Conservation (phyloP, 2,329 filamentous ascomycete genomes). For the Sarocladiaceae sp. region DNA sequence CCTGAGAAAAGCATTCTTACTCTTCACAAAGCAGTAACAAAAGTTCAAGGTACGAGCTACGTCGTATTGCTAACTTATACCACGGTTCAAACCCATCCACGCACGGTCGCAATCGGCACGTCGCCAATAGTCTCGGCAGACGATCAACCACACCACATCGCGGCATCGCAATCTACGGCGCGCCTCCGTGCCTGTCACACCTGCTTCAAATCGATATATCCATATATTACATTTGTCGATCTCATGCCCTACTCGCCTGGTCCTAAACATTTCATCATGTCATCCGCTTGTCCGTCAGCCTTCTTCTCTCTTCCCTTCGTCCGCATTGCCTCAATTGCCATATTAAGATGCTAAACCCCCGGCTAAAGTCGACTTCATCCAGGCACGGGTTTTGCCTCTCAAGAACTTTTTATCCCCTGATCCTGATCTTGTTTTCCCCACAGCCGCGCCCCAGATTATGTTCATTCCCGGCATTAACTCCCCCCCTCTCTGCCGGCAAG, state of each 20-base stretch:
- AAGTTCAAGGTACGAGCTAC: background rate
- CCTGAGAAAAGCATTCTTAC: too few species aligned
- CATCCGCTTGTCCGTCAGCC: background rate
- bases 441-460: background rate
- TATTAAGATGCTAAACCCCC: background rate
- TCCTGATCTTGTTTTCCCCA: background rate
- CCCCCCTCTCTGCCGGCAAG: slow-evolving; percentile 1
- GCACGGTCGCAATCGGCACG: background rate
- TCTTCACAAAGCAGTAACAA: background rate
- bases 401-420: background rate
- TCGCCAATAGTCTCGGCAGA: slow-evolving; percentile 1
- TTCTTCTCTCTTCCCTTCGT: background rate
- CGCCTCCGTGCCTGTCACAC: background rate
- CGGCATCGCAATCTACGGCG: background rate
- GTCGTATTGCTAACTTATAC: too few species aligned
- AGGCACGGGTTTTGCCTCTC: background rate
- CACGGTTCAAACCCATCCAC: too few species aligned
- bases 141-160: too few species aligned
- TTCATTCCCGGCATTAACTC: background rate
- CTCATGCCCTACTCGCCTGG: background rate
- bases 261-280: background rate
- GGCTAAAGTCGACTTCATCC: background rate
- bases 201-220: background rate
- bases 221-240: background rate
- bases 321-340: background rate